Percentiles rank a stretch among this genome's conserved stretches.
These are phyloP conservation scores for Pisolithus microcarpus DNA, from an alignment of 768 basidiomycete genomes.

Conservation along the genomic window DNA sequence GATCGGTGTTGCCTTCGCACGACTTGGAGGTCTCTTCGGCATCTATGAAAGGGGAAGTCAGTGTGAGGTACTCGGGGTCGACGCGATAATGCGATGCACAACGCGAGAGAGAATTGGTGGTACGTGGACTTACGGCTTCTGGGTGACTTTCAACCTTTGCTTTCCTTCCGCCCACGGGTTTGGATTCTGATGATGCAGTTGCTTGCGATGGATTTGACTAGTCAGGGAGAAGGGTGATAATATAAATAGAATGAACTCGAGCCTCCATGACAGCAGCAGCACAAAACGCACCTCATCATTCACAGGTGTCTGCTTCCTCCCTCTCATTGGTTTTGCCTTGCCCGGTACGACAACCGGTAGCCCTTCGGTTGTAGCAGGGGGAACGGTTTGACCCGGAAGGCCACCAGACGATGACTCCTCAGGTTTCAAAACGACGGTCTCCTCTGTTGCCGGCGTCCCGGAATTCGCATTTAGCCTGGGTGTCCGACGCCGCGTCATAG, in stretches of 20 bases:
- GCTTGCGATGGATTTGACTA: too few relatives aligned
- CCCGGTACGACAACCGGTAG: slow-evolving; percentile 10
- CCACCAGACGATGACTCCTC: neutral
- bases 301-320: slow-evolving; percentile 1
- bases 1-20: neutral
- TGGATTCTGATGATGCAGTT: neutral
- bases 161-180: slow-evolving; percentile 1
- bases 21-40: neutral
- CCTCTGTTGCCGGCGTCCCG: neutral
- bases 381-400: neutral
- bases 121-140: neutral
- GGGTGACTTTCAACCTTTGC: neutral
- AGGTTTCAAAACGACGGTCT: neutral
- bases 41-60: too few relatives aligned
- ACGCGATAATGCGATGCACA: neutral
- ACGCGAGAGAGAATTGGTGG: neutral
- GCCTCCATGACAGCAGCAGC: too few relatives aligned
- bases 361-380: slow-evolving; percentile 9
- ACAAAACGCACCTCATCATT: slow-evolving; percentile 1
- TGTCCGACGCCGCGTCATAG: slow-evolving; percentile 12
- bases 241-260: too few relatives aligned
- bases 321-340: slow-evolving; percentile 3
- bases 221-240: too few relatives aligned
- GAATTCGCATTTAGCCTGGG: neutral
- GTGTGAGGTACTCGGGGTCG: too few relatives aligned